These are phyloP conservation scores for Aspergillus ochraceus DNA, from an alignment of 2,329 filamentous ascomycete genomes.

Conservation along the genomic window DNA sequence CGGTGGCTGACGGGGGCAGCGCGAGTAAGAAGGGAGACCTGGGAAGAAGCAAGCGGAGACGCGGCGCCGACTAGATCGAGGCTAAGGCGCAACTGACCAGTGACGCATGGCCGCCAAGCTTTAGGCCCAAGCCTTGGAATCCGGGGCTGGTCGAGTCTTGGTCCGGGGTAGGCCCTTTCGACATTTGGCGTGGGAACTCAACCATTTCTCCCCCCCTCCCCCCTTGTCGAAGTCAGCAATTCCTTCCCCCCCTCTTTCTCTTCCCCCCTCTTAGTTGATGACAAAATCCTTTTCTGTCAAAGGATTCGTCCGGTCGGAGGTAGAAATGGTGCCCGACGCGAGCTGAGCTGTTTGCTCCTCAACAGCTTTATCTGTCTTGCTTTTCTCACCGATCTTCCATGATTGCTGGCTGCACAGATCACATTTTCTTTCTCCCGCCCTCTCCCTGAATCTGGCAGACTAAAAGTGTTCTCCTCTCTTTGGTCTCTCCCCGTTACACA, in stretches of 20 bases:
- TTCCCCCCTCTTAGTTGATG: too few species aligned
- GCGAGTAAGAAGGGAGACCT: too few species aligned
- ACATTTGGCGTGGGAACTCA: too few species aligned
- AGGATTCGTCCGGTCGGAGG: background rate
- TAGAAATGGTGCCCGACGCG: conserved; percentile 2
- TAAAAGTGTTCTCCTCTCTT: background rate
- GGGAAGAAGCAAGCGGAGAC: too few species aligned
- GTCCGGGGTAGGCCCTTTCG: background rate
- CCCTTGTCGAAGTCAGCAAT: background rate
- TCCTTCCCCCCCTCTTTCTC: too few species aligned
- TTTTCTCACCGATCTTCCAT: background rate
- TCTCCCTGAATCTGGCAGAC: background rate
- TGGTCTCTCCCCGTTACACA: background rate
- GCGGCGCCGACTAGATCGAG: too few species aligned
- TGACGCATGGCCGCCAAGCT: conserved; percentile 2
- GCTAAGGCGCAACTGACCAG: too few species aligned
- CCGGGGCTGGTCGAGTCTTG: conserved; percentile 6
- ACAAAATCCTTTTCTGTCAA: background rate
- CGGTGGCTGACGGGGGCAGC: too few species aligned
- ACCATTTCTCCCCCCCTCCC: background rate
- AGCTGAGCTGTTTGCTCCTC: background rate
- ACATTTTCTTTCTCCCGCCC: too few species aligned
- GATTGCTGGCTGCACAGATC: too few species aligned
- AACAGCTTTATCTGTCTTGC: background rate
- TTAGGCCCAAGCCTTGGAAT: background rate